Evolutionary conservation across 2,329 filamentous ascomycete genomes (phyloP), one percentile per base, ranked within the genome.

Genomic region (Paraphaeosphaeria sporulosa): DNA sequence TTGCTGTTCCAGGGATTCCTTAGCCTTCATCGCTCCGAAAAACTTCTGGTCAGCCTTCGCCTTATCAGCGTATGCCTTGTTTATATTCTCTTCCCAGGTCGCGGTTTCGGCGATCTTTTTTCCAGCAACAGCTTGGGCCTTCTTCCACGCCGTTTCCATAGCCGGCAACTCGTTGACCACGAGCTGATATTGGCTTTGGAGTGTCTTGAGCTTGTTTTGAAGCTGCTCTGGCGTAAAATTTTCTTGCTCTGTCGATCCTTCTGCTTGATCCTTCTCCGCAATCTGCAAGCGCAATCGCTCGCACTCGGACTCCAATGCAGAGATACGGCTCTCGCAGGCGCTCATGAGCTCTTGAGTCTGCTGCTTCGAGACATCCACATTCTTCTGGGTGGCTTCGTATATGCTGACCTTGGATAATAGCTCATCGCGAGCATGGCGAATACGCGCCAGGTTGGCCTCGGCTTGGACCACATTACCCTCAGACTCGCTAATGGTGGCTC

Each of bases 41-140:
- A 96, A 99, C 79, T 98, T 98, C 74, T 98, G 94, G 72, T 99
- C 95, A 1, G 94, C 94, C 78, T 97, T 98, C 65, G 90, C 89
- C 81, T 99, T 99, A 79, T 99, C 93, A 0, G 93, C 92, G 43
- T 87, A 87, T 21, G 96, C 81, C 25, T 91, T 83, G 19, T 87
- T 81, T 40, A 94, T 83, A 63, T 90, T 91, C 58, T 97, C 93
- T 79, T 98, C 94, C 73, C 93, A 82, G 4, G 85, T 83, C 6
- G 84, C 82, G 55, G 91, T 88, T 63, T 97, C 93, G 70, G 90
- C 86, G 36, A 96, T 88, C 78, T 97, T 98, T 81, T 93, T 94
- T 54, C 90, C 89, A 8, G 93, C 93, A 59, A 97, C 79, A 23
- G 89, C 88, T 73, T 94, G 92, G 55, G 94, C 91, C 77, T 94